Base-by-base conservation (phyloP, 73 alveolate species). In the Paramecium octaurelia region DNA sequence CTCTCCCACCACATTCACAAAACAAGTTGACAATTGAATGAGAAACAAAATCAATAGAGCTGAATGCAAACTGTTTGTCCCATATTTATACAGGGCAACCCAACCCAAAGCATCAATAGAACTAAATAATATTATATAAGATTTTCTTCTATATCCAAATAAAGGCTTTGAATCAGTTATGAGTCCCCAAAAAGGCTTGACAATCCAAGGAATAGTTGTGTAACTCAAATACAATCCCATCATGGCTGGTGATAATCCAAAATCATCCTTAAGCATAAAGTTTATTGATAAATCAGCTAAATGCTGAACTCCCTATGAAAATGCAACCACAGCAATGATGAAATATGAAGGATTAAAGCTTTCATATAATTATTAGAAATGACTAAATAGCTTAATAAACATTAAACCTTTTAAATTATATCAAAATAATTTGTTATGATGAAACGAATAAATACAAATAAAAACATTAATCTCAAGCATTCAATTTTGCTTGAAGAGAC, bases 121-220 rank as follows among this genome's bases (percentile, higher is more conserved):
- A 6, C 99, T 97, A 70, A 95, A 96, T 11, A 97, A 27, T 2
- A 97, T 86, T 85, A 98, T 85, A 92, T 98, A 97, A 20, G 98
- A 77, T 80, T 94, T 93, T 48, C 99, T 93, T 31, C 96, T 92
- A 88, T 92, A 95, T 31, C 99, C 99, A 91, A 88, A 96, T 68
- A 98, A 86, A 3, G 99, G 98, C 21, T 93, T 80, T 80, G 97
- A 95, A 94, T 98, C 99, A 35, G 98, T 94, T 27, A 97, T 94
- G 92, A 98, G 95, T 27, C 99, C 99, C 95, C 96, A 98, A 11
- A 97, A 4, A 18, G 99, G 99, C 68, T 98, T 98, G 21, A 98
- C 86, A 35, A 97, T 95, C 98, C 99, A 98, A 9, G 96, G 96
- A 6, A 92, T 80, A 9, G 93, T 16, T n/a, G 86, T 85, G 21